Evolutionary conservation across 1,284 basidiomycete genomes (phyloP).

Genomic region (Lentinula novae-zelandiae): DNA sequence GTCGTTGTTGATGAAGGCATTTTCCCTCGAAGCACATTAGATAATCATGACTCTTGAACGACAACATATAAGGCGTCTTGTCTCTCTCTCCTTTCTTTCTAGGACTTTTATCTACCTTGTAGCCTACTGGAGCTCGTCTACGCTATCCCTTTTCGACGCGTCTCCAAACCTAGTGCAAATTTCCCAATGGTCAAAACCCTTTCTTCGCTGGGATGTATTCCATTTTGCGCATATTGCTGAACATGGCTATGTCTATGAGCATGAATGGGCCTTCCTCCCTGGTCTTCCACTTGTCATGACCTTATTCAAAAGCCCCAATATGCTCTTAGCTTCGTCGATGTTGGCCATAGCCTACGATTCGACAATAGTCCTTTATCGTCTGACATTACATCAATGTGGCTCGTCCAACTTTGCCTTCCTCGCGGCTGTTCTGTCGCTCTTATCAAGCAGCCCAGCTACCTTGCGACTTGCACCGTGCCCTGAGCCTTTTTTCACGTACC

Average conservation of each 20-base stretch:
- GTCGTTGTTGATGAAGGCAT: slow-evolving; percentile 13
- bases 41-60: neutral
- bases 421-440: slow-evolving; percentile 64
- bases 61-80: slow-evolving; percentile 2
- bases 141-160: slow-evolving; percentile 28
- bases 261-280: slow-evolving; percentile 88
- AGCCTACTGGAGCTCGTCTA: slow-evolving; percentile 5
- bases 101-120: slow-evolving; percentile 14
- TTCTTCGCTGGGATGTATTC: slow-evolving; percentile 88
- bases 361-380: slow-evolving; percentile 57
- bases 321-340: slow-evolving; percentile 32
- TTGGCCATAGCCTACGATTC: slow-evolving; percentile 43
- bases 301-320: slow-evolving; percentile 17
- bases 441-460: slow-evolving; percentile 80
- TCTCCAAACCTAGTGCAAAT: slow-evolving; percentile 34
- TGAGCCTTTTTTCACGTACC: slow-evolving; percentile 83
- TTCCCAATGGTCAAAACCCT: slow-evolving; percentile 21
- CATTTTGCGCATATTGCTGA: slow-evolving; percentile 74
- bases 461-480: slow-evolving; percentile 71
- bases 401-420: slow-evolving; percentile 58
- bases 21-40: neutral
- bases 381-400: slow-evolving; percentile 50
- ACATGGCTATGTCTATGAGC: slow-evolving; percentile 71
- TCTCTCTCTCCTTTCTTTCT: slow-evolving; percentile 20
- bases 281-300: slow-evolving; percentile 58